Percentiles rank a stretch among this genome's conserved stretches.
Evolutionary conservation across 805 yeast genomes (phyloP).

Genomic region (Cyberlindnera veronae): DNA sequence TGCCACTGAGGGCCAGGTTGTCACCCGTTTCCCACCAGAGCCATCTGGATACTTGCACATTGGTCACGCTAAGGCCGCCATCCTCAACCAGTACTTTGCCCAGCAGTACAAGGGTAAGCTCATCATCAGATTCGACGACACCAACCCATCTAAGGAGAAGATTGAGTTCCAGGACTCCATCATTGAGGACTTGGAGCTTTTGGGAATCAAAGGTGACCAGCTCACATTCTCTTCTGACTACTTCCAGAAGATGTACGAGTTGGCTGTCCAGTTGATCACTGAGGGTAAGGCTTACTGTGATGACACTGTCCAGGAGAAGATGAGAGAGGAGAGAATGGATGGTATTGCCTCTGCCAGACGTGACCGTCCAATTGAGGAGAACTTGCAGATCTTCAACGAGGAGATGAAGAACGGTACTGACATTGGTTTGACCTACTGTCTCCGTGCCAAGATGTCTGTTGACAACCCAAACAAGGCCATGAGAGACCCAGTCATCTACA

Average conservation of each 20-base stretch:
- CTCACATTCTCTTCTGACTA: conserved; percentile 91
- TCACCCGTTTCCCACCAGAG: conserved; percentile 99
- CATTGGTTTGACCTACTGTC: conserved; percentile 85
- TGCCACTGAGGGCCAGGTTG: conserved; percentile 92
- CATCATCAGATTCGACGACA: conserved; percentile 95
- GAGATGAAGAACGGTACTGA: conserved; percentile 95
- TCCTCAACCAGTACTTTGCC: conserved; percentile 95
- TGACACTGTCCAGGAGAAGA: conserved; percentile 88
- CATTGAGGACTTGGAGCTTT: conserved; percentile 81
- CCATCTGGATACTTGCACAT: conserved; percentile 99
- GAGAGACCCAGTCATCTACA: conserved; percentile 97
- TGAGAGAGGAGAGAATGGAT: conserved; percentile 99
- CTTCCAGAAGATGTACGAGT: conserved; percentile 86
- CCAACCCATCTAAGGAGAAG: conserved; percentile 96
- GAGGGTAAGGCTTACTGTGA: conserved; percentile 98
- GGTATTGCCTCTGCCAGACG: conserved; percentile 92
- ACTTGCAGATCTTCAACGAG: conserved; percentile 75
- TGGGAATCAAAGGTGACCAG: conserved; percentile 91
- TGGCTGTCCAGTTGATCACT: conserved; percentile 81
- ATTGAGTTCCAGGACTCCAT: conserved; percentile 92
- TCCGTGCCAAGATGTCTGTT: conserved; percentile 95
- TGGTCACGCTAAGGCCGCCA: conserved; percentile 99
- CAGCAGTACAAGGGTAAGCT: conserved; percentile 93
- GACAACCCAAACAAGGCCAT: conserved; percentile 89
- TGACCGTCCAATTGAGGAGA: conserved; percentile 91